phyloP scores from a whole-genome alignment of 768 basidiomycete species.

The Amylocystis lapponica region DNA sequence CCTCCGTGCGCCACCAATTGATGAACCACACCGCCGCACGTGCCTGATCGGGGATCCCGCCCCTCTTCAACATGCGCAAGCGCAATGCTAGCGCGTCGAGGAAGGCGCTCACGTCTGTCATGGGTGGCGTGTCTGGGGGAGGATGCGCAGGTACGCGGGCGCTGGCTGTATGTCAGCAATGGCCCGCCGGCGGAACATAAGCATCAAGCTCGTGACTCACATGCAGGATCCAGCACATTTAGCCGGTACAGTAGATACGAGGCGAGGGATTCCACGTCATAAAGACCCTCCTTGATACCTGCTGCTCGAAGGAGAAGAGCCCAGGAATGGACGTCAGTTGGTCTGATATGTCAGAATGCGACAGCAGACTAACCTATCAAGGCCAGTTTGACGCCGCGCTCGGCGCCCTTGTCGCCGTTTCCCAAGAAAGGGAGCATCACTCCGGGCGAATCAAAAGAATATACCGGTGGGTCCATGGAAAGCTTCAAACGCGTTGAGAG shows the following conservation, averaged over 20 bases:
- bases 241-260: slow-evolving; percentile 84
- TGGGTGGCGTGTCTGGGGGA: slow-evolving; percentile 53
- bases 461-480: slow-evolving; percentile 72
- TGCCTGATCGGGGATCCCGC: slow-evolving; percentile 62
- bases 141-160: slow-evolving; percentile 63
- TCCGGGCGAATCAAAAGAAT: slow-evolving; percentile 94
- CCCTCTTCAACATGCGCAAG: slow-evolving; percentile 78
- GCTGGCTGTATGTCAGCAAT: too few relatives aligned
- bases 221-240: slow-evolving; percentile 66
- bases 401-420: slow-evolving; percentile 76
- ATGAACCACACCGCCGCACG: slow-evolving; percentile 81
- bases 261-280: slow-evolving; percentile 79
- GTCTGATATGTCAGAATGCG: slow-evolving; percentile 1
- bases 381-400: slow-evolving; percentile 89
- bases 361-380: slow-evolving; percentile 68
- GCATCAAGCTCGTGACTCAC: slow-evolving; percentile 38
- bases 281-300: slow-evolving; percentile 91
- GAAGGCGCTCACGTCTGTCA: slow-evolving; percentile 57
- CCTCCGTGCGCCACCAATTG: slow-evolving; percentile 81
- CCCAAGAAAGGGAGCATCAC: slow-evolving; percentile 97
- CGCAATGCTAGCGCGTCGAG: slow-evolving; percentile 63
- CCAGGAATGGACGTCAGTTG: background rate
- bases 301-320: slow-evolving; percentile 39
- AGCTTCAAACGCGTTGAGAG: slow-evolving; percentile 88
- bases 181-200: slow-evolving; percentile 5